Evolutionary conservation across 768 basidiomycete genomes (phyloP), one percentile per base, ranked within the genome.

Genomic region (Paxillus involutus): DNA sequence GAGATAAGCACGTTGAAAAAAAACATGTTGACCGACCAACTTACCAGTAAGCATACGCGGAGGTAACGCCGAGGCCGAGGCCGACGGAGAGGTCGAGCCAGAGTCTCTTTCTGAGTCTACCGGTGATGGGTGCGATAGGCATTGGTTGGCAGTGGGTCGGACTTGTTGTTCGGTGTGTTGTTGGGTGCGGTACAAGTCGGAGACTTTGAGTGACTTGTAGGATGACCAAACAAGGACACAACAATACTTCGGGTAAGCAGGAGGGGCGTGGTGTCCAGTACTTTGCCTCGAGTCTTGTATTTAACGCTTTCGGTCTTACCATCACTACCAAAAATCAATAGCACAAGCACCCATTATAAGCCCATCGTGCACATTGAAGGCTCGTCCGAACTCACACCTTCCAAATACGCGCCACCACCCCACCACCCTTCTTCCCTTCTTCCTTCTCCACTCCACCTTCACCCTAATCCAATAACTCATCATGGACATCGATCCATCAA

Each of bases 81-180:
- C 83, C 81, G 63, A 82, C 77, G 44, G 83, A 78, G 58, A 96
- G 63, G 69, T 97, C 94, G 58, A 92, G 83, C 84, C 91, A 91
- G 73, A 95, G 84, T 64, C 85, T 80, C 76, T 95, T 96, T 77
- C 94, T 89, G 76, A 95, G 89, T 77, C 84, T 93, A 71, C 94
- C 94, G 48, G 89, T 89, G 73, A 96, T 94, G 63, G 94, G 93
- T 57, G 91, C 87, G 70, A 96, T 88, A 66, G 90, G 71, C 90
- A 93, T 93, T 26, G 55, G 61, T 71, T 47, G 60, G 17, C 52
- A 59, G 48, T 51, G 56, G 53, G 47, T 40, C n/a, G 59, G 59
- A 35, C 49, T 33, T 33, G 32, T 33, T 33, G 32, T 33, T 33
- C 1, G 32, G 59, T 50, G 26, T 26, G 26, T 53, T 61, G 54